Evolutionary conservation across 2,329 filamentous ascomycete species (phyloP).

Genomic region (Botryosphaeria dothidea): DNA sequence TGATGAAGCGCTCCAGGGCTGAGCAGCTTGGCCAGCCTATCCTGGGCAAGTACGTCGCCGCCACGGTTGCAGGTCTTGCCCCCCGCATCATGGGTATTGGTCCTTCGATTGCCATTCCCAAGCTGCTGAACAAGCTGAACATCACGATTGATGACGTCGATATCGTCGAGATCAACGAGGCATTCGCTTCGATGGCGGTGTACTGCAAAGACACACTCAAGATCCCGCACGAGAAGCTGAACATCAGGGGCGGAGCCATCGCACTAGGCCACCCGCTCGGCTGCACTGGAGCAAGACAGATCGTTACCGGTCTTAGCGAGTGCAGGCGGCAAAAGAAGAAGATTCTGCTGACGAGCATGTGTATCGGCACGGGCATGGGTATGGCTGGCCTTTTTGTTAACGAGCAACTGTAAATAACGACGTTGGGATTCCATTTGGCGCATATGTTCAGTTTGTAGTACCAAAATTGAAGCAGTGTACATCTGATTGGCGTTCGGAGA

Average conservation of each 20-base stretch:
- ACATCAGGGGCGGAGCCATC: slow-evolving; percentile 78
- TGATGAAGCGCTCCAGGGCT: slow-evolving; percentile 94
- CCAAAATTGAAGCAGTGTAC: background rate
- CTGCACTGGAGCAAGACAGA: slow-evolving; percentile 74
- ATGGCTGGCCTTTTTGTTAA: slow-evolving; percentile 69
- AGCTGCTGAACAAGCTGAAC: slow-evolving; percentile 80
- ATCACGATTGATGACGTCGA: slow-evolving; percentile 81
- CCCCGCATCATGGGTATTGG: slow-evolving; percentile 97
- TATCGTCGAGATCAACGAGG: slow-evolving; percentile 93
- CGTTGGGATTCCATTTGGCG: background rate
- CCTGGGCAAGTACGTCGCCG: slow-evolving; percentile 89
- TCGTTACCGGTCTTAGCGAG: slow-evolving; percentile 88
- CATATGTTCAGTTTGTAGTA: background rate
- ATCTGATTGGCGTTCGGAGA: background rate
- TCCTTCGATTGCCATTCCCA: slow-evolving; percentile 69
- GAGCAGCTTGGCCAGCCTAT: slow-evolving; percentile 86
- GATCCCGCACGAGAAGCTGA: slow-evolving; percentile 75
- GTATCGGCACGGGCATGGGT: slow-evolving; percentile 66
- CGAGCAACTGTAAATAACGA: slow-evolving; percentile 47
- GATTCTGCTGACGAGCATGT: slow-evolving; percentile 92
- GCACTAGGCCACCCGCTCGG: slow-evolving; percentile 82
- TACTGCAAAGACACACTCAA: slow-evolving; percentile 74
- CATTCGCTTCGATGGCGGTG: slow-evolving; percentile 96
- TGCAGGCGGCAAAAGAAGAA: slow-evolving; percentile 82
- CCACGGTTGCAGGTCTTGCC: slow-evolving; percentile 85